Percentiles rank a stretch among this genome's conserved stretches.
Conservation (phyloP, 2,329 filamentous ascomycete species). For the Fusarium nelsonii region DNA sequence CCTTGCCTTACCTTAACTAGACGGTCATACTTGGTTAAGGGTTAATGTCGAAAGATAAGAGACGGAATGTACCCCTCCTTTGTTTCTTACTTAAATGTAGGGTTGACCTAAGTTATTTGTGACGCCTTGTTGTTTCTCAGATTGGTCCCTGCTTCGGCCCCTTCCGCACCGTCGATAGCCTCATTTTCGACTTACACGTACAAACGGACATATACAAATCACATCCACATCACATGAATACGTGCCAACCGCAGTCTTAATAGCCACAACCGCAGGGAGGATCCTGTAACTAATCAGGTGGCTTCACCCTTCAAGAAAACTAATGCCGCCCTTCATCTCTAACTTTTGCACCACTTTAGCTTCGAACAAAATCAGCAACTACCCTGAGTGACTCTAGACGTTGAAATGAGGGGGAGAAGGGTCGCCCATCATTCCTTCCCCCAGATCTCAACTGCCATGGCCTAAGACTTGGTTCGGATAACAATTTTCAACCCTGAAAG, state of each 20-base stretch:
- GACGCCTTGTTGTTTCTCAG: slow-evolving; percentile 11
- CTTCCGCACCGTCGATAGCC: slow-evolving; percentile 16
- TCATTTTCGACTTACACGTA: slow-evolving; percentile 9
- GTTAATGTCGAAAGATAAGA: slow-evolving; percentile 26
- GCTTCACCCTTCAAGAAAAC: background rate
- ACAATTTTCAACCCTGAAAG: slow-evolving; percentile 11
- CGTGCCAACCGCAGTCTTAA: slow-evolving; percentile 1
- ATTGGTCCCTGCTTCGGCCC: slow-evolving; percentile 8
- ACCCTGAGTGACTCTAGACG: background rate
- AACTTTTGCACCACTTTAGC: background rate
- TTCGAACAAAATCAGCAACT: background rate
- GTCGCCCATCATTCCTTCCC: slow-evolving; percentile 4
- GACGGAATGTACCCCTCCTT: slow-evolving; percentile 14
- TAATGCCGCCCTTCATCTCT: background rate
- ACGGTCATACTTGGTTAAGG: slow-evolving; percentile 19
- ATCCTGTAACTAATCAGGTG: slow-evolving; percentile 2
- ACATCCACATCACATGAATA: slow-evolving; percentile 30
- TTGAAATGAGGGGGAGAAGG: slow-evolving; percentile 18
- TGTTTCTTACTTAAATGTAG: background rate
- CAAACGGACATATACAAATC: background rate
- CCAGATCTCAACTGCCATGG: slow-evolving; percentile 13
- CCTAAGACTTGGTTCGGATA: slow-evolving; percentile 25
- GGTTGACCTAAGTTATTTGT: slow-evolving; percentile 6
- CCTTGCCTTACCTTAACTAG: background rate
- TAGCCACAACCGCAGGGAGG: slow-evolving; percentile 16